These are phyloP conservation scores for Babjeviella inositovora DNA, from an alignment of 805 yeast genomes.

Conservation along the genomic window DNA sequence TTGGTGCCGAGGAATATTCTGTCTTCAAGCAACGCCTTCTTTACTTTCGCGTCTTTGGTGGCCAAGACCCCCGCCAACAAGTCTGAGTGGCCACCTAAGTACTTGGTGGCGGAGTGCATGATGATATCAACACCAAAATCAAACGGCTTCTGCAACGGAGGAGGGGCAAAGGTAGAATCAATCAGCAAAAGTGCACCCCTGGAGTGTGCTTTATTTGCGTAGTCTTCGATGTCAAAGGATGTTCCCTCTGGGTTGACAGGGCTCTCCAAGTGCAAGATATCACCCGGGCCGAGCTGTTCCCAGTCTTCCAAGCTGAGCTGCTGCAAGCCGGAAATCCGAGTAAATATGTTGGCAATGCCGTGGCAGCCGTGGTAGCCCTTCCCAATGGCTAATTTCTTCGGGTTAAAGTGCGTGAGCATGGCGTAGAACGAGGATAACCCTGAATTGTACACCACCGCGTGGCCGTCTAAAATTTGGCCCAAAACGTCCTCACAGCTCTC, in stretches of 20 bases:
- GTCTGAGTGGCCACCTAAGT: constrained; percentile 93
- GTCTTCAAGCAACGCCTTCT: constrained; percentile 34
- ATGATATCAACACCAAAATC: constrained; percentile 73
- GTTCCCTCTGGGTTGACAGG: constrained; percentile 80
- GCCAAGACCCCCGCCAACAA: constrained; percentile 68
- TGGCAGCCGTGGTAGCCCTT: constrained; percentile 79
- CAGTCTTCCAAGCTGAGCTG: constrained; percentile 34
- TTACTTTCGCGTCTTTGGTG: constrained; percentile 35
- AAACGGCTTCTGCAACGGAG: constrained; percentile 75
- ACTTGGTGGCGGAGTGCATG: constrained; percentile 90
- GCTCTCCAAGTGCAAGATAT: constrained; percentile 70
- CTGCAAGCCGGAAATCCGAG: constrained; percentile 42
- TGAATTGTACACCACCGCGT: constrained; percentile 56
- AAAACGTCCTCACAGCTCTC: constrained; percentile 52
- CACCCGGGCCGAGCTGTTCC: constrained; percentile 35
- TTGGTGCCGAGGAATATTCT: constrained; percentile 66
- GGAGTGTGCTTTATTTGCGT: constrained; percentile 57
- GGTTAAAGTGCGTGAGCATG: constrained; percentile 51
- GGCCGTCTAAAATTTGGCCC: constrained; percentile 39
- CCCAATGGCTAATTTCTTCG: constrained; percentile 60
- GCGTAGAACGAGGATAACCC: constrained; percentile 79
- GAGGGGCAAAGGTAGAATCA: constrained; percentile 91
- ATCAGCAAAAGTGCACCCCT: constrained; percentile 60
- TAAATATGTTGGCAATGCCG: constrained; percentile 46
- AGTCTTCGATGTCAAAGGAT: constrained; percentile 41